Percentiles rank a stretch among this genome's conserved stretches.
phyloP scores from a whole-genome alignment of 2,329 filamentous ascomycete species.

The Helicocarpus griseus region DNA sequence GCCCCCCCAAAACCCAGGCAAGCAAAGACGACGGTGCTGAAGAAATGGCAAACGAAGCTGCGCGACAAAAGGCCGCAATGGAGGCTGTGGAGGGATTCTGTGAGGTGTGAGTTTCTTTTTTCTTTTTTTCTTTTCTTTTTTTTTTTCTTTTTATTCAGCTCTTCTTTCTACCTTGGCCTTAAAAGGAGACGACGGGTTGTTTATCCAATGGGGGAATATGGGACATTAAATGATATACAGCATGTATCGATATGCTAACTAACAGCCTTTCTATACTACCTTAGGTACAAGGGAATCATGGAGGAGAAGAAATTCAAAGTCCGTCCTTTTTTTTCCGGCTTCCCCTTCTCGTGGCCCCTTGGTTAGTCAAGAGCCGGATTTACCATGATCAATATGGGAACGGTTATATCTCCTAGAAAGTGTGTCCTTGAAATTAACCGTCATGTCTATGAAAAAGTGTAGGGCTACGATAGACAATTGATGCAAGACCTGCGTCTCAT shows the following conservation, averaged over 20 bases:
- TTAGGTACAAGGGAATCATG: slow-evolving; percentile 10
- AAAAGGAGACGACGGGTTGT: too few species aligned
- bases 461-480: slow-evolving; percentile 18
- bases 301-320: slow-evolving; percentile 12
- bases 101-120: slow-evolving; percentile 7
- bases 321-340: background rate
- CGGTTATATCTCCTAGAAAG: background rate
- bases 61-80: slow-evolving; percentile 3
- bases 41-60: slow-evolving; percentile 8
- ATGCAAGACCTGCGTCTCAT: slow-evolving; percentile 18
- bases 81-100: slow-evolving; percentile 9
- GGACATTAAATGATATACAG: too few species aligned
- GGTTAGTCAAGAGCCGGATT: too few species aligned
- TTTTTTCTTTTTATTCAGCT: background rate
- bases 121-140: background rate
- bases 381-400: background rate
- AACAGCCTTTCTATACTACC: background rate
- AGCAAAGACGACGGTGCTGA: background rate
- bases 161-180: too few species aligned
- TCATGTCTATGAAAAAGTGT: background rate
- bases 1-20: too few species aligned
- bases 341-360: too few species aligned
- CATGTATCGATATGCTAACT: background rate
- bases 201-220: too few species aligned
- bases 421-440: background rate